phyloP scores from a whole-genome alignment of 2,329 filamentous ascomycete genomes.

The Fusarium paranaense region DNA sequence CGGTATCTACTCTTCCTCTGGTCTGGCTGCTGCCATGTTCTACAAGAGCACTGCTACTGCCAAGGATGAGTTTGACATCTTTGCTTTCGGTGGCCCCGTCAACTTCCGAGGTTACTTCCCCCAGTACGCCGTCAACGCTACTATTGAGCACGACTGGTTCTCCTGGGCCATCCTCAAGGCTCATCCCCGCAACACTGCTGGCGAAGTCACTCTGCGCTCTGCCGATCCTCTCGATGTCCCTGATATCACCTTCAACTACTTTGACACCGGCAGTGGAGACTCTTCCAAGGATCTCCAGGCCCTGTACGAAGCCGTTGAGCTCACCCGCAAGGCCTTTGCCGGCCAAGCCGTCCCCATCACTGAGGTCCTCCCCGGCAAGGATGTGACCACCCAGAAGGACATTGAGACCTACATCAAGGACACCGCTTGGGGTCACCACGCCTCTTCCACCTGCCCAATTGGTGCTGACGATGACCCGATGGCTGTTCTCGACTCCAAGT shows the following conservation, averaged over 20 bases:
- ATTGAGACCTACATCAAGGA: constrained; percentile 45
- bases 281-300: constrained; percentile 63
- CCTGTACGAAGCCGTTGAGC: constrained; percentile 65
- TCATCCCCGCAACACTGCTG: constrained; percentile 71
- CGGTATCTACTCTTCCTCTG: constrained; percentile 58
- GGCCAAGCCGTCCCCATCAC: constrained; percentile 38
- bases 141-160: constrained; percentile 56
- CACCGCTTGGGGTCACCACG: constrained; percentile 50
- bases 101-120: constrained; percentile 69
- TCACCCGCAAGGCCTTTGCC: constrained; percentile 58
- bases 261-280: constrained; percentile 62
- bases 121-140: constrained; percentile 60
- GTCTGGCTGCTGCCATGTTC: constrained; percentile 62
- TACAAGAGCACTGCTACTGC: constrained; percentile 52
- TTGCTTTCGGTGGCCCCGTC: constrained; percentile 66
- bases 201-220: constrained; percentile 70
- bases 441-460: constrained; percentile 49
- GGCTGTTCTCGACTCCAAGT: constrained; percentile 61
- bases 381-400: constrained; percentile 29
- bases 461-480: constrained; percentile 46
- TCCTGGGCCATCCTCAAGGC: constrained; percentile 65
- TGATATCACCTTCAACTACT: constrained; percentile 72
- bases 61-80: constrained; percentile 59
- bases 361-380: constrained; percentile 30
- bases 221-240: constrained; percentile 73